These are phyloP conservation scores for Lycium barbarum DNA, from an alignment of 257 asterid genomes.

Conservation along the genomic window DNA sequence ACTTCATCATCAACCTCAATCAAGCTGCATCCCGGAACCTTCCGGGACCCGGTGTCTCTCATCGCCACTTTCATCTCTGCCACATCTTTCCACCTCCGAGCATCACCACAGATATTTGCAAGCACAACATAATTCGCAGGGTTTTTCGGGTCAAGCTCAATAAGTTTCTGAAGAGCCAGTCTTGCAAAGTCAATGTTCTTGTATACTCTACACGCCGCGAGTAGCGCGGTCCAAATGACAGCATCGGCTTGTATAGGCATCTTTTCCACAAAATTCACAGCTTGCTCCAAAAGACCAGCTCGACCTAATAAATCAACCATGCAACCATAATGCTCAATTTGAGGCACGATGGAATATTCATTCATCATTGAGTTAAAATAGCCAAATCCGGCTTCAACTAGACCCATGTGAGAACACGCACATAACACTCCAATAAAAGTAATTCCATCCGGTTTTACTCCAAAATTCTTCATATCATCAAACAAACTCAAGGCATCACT, in stretches of 20 bases:
- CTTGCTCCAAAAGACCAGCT: conserved; percentile 72
- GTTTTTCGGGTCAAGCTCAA: conserved; percentile 69
- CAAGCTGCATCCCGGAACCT: conserved; percentile 77
- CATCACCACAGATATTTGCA: conserved; percentile 77
- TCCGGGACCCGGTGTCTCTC: conserved; percentile 68
- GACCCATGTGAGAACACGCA: conserved; percentile 90
- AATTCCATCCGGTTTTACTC: conserved; percentile 74
- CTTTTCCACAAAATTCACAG: conserved; percentile 64
- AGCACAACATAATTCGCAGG: conserved; percentile 81
- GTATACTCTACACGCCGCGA: conserved; percentile 74
- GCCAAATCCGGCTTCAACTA: conserved; percentile 63
- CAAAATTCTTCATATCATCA: conserved; percentile 56
- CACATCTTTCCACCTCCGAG: conserved; percentile 71
- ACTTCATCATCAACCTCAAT: conserved; percentile 62
- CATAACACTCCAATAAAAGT: conserved; percentile 70
- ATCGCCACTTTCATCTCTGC: conserved; percentile 67
- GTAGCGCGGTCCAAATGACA: conserved; percentile 75
- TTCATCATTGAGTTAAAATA: conserved; percentile 62
- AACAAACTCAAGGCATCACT: conserved; percentile 62
- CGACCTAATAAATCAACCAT: conserved; percentile 80
- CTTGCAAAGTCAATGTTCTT: conserved; percentile 69
- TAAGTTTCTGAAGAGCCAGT: conserved; percentile 64
- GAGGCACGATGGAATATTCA: conserved; percentile 54
- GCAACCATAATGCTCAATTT: conserved; percentile 86
- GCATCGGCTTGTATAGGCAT: conserved; percentile 76